Base-by-base conservation (phyloP, 805 yeast species). In the Starmerella geochares region DNA sequence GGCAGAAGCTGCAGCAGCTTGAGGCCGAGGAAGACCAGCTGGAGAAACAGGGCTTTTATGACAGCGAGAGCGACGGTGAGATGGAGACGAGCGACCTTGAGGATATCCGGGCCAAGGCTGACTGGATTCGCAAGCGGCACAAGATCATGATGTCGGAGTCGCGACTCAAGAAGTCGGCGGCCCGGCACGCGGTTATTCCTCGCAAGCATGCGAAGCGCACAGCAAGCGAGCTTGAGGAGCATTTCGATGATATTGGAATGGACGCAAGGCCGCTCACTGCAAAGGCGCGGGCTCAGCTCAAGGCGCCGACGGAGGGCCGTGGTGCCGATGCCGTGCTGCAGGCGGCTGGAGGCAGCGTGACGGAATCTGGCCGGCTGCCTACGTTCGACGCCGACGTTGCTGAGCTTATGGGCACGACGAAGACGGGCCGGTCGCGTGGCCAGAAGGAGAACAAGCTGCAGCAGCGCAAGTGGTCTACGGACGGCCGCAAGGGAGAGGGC, bases 21-120 rank as follows among this genome's bases (percentile, higher is more conserved):
- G 99, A 92, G 71, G 96, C 84, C 56, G 99, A 92, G 71, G 99
- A 92, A 71, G 97, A 90, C 68, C 77, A 81, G 66, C 78, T 92
- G 61, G 95, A 90, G 69, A 70, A 76, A 44, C 95, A 88, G 71
- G 99, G 99, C 27, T 92, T 92, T 73, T 92, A 92, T 68, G 94
- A 86, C 60, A 81, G 94, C 29, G 66, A 64, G 24, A 72, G 70
- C 47, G 60, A 55, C 25, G 84, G 77, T 58, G 79, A 75, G 52
- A 67, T 65, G 46, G 74, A 71, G 50, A 84, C 80, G 51, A 87
- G 80, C 58, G 82, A 80, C 47, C 71, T 71, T 36, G 80, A 76
- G 49, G 86, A 81, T 47, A 74, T 92, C 47, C 77, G 75, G 58
- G 87, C 80, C 57, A 92, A 92, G 71, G 98, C 98, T 25, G 73